Base-by-base conservation (phyloP, 495 filamentous ascomycete genomes). In the Hypoxylon perforatum region DNA sequence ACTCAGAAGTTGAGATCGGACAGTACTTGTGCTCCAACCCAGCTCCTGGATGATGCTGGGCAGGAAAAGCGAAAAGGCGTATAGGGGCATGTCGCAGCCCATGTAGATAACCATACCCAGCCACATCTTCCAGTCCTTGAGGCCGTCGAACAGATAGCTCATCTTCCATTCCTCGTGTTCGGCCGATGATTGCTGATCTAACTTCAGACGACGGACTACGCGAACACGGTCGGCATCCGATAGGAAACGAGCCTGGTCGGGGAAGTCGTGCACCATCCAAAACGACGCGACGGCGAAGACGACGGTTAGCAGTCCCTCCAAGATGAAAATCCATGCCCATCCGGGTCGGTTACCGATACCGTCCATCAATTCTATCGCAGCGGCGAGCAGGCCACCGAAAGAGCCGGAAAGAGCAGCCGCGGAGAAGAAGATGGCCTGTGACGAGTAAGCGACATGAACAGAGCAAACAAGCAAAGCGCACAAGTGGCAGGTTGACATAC, bases 81-180 rank as follows among this genome's bases (percentile, higher is more conserved):
- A 98, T 4, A 98, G 85, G 12, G 92, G 82, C 85, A 87, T 87
- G 68, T 83, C 78, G 63, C 78, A 82, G 7, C 92, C 91, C 90
- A 93, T 93, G 67, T 93, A 95, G 42, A 94, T 90, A 18, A 88
- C 73, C 73, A 90, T 90, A 3, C 87, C 91, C 0, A 85, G 71
- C 80, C 86, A 97, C 63, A 91, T 97, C 80, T 97, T 97, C 89
- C 91, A 96, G 71, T 97, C 94, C 62, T 84, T 87, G 12, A 96
- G 64, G 38, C 89, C 87, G 1, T 84, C 84, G 85, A 88, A 94
- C 63, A 97, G 82, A 65, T 94, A 94, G 1, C 73, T 69, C 81
- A 87, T 89, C 67, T 89, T 86, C 79, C 93, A 96, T 25, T 89
- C 78, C 74, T 97, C 94, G 63, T 93, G 90, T 63, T 90, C 86